Evolutionary conservation across 116 monocot genomes (phyloP).

Genomic region (Cymodocea nodosa): DNA sequence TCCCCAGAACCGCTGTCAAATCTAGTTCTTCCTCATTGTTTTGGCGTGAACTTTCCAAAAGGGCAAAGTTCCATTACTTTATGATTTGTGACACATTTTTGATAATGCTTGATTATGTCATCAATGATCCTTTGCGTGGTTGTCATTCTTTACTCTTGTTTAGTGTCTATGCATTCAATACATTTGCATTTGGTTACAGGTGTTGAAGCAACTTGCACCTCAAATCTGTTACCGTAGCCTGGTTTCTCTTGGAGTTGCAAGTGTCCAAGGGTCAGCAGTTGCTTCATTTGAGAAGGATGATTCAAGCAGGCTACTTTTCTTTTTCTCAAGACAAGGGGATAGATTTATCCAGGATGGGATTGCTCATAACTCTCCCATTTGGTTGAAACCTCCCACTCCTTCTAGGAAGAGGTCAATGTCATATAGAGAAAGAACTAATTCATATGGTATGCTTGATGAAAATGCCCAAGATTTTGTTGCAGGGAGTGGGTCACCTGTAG

Average conservation of each 20-base stretch:
- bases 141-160: too few species aligned
- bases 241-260: conserved; percentile 76
- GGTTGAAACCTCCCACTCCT: conserved; percentile 31
- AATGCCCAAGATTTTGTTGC: conserved; percentile 11
- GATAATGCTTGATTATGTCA: too few species aligned
- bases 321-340: conserved; percentile 31
- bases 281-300: conserved; percentile 93
- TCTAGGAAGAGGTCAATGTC: conserved; percentile 26
- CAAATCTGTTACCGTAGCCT: conserved; percentile 66
- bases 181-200: conserved; percentile 18
- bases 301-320: conserved; percentile 84
- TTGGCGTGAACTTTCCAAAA: too few species aligned
- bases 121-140: too few species aligned
- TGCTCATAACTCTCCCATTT: conserved; percentile 26
- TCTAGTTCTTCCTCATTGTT: too few species aligned
- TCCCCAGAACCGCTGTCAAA: too few species aligned
- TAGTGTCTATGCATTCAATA: too few species aligned
- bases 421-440: conserved; percentile 11
- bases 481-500: conserved; percentile 9
- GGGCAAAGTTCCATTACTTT: too few species aligned
- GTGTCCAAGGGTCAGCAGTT: conserved; percentile 72
- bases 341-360: conserved; percentile 6
- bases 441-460: conserved; percentile 4
- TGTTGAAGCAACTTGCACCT: conserved; percentile 79
- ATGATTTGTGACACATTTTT: too few species aligned